Percentiles rank a stretch among this genome's conserved stretches.
phyloP scores from a whole-genome alignment of 345 rosid species.

The Aegle marmelos region DNA sequence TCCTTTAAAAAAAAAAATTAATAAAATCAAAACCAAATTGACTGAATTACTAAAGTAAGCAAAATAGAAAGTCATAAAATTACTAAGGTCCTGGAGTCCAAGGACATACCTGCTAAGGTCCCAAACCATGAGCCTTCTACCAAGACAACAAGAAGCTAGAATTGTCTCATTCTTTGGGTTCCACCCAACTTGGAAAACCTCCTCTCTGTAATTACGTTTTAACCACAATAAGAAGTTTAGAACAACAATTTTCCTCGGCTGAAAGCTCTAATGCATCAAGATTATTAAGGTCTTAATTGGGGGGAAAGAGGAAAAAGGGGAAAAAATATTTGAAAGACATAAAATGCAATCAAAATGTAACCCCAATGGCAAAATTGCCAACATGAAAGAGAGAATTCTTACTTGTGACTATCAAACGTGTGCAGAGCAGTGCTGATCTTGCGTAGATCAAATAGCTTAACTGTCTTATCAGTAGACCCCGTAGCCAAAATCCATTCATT shows the following conservation, averaged over 20 bases:
- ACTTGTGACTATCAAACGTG: slow-evolving; percentile 96
- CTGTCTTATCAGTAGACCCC: slow-evolving; percentile 98
- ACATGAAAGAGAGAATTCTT: slow-evolving; percentile 24
- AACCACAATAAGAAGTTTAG: not conserved
- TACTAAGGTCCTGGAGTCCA: not conserved
- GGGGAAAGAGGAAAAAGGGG: not conserved
- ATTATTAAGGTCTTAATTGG: too few relatives aligned
- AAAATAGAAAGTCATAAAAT: not conserved
- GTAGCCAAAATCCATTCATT: slow-evolving; percentile 99
- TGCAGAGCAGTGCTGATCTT: slow-evolving; percentile 82
- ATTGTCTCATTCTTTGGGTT: slow-evolving; percentile 96
- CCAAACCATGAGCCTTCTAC: slow-evolving; percentile 99
- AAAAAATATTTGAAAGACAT: not conserved
- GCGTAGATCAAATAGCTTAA: slow-evolving; percentile 89
- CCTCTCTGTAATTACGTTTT: slow-evolving; percentile 56
- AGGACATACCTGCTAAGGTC: slow-evolving; percentile 91
- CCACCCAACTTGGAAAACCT: slow-evolving; percentile 99
- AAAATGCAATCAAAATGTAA: not conserved
- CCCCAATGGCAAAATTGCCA: not conserved
- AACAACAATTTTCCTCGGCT: not conserved
- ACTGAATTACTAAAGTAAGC: not conserved
- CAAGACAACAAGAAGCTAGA: slow-evolving; percentile 98
- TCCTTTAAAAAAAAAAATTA: slow-evolving; percentile 31
- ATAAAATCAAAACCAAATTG: not conserved
- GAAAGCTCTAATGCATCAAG: not conserved